phyloP scores from a whole-genome alignment of 306 rosid genomes.

The Datisca glomerata region DNA sequence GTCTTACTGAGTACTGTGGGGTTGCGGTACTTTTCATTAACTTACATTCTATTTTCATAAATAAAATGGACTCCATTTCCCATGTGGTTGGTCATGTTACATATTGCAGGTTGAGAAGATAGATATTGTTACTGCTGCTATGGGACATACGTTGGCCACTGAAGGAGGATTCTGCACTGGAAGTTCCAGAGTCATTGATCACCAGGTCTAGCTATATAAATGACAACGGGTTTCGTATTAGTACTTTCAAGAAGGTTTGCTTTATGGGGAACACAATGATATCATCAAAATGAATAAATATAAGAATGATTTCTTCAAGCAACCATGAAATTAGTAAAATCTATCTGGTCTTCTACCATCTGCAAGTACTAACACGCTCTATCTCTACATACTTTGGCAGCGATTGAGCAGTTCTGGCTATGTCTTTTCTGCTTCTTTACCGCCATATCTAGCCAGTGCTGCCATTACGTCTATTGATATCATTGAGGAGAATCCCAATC shows the following conservation, averaged over 20 bases:
- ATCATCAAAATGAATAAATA: background rate
- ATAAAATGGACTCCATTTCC: background rate
- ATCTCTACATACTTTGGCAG: conserved; percentile 40
- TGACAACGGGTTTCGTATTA: too few species aligned
- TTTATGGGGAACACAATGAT: too few species aligned
- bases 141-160: conserved; percentile 94
- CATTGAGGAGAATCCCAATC: conserved; percentile 69
- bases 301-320: too few species aligned
- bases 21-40: conserved; percentile 57
- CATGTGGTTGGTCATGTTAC: conserved; percentile 28
- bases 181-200: conserved; percentile 84
- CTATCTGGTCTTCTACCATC: too few species aligned
- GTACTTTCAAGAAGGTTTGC: too few species aligned
- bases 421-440: conserved; percentile 93
- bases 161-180: conserved; percentile 99
- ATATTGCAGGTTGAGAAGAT: conserved; percentile 65
- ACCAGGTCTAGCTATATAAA: conserved; percentile 44
- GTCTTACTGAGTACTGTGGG: conserved; percentile 67
- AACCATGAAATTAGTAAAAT: too few species aligned
- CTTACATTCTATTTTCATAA: background rate
- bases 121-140: conserved; percentile 88
- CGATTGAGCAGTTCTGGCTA: conserved; percentile 94
- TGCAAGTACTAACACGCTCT: conserved; percentile 16
- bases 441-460: conserved; percentile 95
- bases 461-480: conserved; percentile 86